A percentile compares a stretch with the other conserved stretches of the same genome.
Conservation (phyloP, 164 flowering plant species). For the Stephania cephalantha region DNA sequence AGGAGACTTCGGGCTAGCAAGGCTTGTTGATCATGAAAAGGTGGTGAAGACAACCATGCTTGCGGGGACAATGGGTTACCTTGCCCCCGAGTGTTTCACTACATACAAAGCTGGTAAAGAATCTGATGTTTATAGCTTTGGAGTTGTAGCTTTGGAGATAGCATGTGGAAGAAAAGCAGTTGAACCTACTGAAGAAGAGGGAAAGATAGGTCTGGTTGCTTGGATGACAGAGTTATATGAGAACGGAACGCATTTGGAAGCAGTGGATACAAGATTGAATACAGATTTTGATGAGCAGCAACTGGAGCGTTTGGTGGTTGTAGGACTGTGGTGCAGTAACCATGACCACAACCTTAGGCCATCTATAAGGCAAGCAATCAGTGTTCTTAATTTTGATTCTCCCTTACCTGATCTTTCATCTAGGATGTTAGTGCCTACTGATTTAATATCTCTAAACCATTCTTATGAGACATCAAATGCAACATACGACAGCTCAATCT, state of each 20-base stretch:
- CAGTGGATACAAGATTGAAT: slow-evolving; percentile 24
- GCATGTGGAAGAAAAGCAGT: slow-evolving; percentile 34
- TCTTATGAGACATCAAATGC: neutral
- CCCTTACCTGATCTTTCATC: slow-evolving; percentile 25
- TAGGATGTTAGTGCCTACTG: slow-evolving; percentile 8
- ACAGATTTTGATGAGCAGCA: slow-evolving; percentile 19
- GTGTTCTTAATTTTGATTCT: slow-evolving; percentile 27
- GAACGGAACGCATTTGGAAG: slow-evolving; percentile 25
- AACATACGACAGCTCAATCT: neutral
- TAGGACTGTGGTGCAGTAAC: slow-evolving; percentile 37
- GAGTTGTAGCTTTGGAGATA: slow-evolving; percentile 41
- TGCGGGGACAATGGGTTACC: slow-evolving; percentile 51
- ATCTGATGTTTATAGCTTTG: slow-evolving; percentile 49
- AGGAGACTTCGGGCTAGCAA: slow-evolving; percentile 48
- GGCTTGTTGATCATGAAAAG: slow-evolving; percentile 36
- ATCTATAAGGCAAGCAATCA: slow-evolving; percentile 24
- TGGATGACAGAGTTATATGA: slow-evolving; percentile 49
- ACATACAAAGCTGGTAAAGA: slow-evolving; percentile 45
- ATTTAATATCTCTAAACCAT: neutral
- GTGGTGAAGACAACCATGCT: slow-evolving; percentile 37
- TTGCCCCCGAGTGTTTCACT: slow-evolving; percentile 42
- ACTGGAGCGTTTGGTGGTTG: slow-evolving; percentile 26
- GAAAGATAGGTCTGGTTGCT: slow-evolving; percentile 22
- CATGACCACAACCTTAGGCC: slow-evolving; percentile 27
- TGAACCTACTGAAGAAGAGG: slow-evolving; percentile 14